Conservation (phyloP, 306 rosid species). For the Hippophae tibetana region DNA sequence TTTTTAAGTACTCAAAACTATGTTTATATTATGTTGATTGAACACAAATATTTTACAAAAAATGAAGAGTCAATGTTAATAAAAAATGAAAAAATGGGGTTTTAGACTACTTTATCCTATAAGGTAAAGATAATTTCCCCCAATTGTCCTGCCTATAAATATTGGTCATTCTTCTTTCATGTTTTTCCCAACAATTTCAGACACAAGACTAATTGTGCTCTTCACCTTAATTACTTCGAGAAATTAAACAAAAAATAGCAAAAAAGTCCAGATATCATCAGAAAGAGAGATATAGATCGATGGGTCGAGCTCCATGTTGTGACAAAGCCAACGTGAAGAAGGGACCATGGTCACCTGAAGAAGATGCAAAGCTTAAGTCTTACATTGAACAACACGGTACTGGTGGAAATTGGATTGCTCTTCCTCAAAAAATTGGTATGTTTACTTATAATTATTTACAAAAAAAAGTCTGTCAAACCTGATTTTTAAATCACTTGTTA, state of each 20-base stretch:
- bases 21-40: too few relatives aligned
- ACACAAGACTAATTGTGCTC: constrained; percentile 8
- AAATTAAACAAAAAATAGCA: constrained; percentile 4
- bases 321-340: constrained; percentile 94
- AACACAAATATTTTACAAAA: too few relatives aligned
- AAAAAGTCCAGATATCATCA: neutral
- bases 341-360: constrained; percentile 99
- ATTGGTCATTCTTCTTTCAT: constrained; percentile 34
- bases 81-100: constrained; percentile 27
- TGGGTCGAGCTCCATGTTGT: constrained; percentile 99
- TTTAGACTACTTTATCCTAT: constrained; percentile 50
- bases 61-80: constrained; percentile 10
- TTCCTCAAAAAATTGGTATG: constrained; percentile 92
- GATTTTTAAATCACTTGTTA: too few relatives aligned
- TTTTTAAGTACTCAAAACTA: too few relatives aligned
- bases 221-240: constrained; percentile 3
- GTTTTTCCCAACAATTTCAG: constrained; percentile 42
- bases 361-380: constrained; percentile 76
- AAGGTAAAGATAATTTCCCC: constrained; percentile 47
- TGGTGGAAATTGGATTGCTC: constrained; percentile 98
- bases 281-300: constrained; percentile 14
- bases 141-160: constrained; percentile 62
- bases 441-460: neutral
- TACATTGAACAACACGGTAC: constrained; percentile 80
- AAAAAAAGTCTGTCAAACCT: too few relatives aligned